These are phyloP conservation scores for Thermoascus crustaceus DNA, from an alignment of 2,329 filamentous ascomycete species.

Conservation along the genomic window DNA sequence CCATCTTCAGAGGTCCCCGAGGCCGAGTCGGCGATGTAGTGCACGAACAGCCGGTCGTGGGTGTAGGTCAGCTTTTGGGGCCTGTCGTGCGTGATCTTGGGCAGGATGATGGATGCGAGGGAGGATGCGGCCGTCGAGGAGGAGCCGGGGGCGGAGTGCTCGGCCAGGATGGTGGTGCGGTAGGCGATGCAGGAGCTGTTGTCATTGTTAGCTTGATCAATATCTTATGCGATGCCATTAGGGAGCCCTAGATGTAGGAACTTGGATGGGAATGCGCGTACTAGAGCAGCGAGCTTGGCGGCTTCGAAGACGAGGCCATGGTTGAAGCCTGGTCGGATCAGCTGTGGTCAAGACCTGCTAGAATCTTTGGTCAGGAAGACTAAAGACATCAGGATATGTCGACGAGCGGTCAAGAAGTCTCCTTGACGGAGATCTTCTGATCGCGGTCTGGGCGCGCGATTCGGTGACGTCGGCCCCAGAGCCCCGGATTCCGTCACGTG, in stretches of 20 bases:
- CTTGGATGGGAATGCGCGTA: constrained; percentile 36
- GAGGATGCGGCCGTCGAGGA: constrained; percentile 78
- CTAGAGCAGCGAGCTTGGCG: constrained; percentile 64
- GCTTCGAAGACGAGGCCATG: constrained; percentile 63
- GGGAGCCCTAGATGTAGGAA: constrained; percentile 9
- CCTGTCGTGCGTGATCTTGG: constrained; percentile 75
- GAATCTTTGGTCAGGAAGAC: not conserved
- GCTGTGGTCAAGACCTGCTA: not conserved
- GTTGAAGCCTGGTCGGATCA: constrained; percentile 26
- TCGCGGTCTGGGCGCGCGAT: not conserved
- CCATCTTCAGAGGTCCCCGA: constrained; percentile 45
- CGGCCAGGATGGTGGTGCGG: constrained; percentile 82
- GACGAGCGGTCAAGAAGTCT: too few relatives aligned
- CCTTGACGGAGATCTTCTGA: not conserved
- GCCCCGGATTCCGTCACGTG: constrained; percentile 13
- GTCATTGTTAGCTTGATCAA: constrained; percentile 8
- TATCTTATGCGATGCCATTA: constrained; percentile 2
- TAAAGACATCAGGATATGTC: too few relatives aligned
- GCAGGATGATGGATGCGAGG: constrained; percentile 86
- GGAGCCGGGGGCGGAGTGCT: constrained; percentile 80
- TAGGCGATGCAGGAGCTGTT: constrained; percentile 85
- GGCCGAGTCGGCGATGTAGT: constrained; percentile 84
- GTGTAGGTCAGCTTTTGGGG: constrained; percentile 91
- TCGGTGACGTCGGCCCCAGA: constrained; percentile 18
- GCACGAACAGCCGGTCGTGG: constrained; percentile 83